Percentiles rank a stretch among this genome's conserved stretches.
These are phyloP conservation scores for Pyrenophora tritici-repentis DNA, from an alignment of 2,329 filamentous ascomycete species.

Conservation along the genomic window DNA sequence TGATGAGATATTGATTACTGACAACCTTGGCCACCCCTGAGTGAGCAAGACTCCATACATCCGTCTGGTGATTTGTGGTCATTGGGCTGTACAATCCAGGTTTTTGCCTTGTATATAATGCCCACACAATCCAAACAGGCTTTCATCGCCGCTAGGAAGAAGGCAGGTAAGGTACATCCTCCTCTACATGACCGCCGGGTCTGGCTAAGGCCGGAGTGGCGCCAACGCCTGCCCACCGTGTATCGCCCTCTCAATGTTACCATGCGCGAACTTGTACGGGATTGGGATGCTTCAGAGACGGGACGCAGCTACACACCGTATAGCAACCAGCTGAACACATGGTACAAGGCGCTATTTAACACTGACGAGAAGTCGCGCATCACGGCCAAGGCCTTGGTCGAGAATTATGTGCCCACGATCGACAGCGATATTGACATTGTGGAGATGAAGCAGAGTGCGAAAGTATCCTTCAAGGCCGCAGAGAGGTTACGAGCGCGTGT, in stretches of 20 bases:
- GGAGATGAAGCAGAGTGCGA: not conserved
- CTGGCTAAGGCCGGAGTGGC: slow-evolving; percentile 3
- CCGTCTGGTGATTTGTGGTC: slow-evolving; percentile 29
- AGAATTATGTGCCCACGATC: not conserved
- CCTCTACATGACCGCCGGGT: not conserved
- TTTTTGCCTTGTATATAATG: slow-evolving; percentile 16
- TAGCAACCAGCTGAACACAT: slow-evolving; percentile 12
- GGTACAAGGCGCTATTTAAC: slow-evolving; percentile 19
- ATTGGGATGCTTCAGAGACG: slow-evolving; percentile 1
- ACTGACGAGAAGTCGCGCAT: not conserved
- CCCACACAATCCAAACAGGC: slow-evolving; percentile 14
- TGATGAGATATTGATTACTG: too few species aligned
- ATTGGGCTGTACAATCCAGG: slow-evolving; percentile 31
- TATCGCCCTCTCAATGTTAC: slow-evolving; percentile 25
- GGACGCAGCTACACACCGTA: slow-evolving; percentile 7
- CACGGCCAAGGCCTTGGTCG: not conserved
- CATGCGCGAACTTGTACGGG: not conserved
- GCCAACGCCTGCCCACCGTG: not conserved
- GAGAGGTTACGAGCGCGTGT: not conserved
- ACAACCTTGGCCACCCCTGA: slow-evolving; percentile 21
- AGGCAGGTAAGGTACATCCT: not conserved
- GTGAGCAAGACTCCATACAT: slow-evolving; percentile 7
- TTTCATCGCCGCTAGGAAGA: not conserved
- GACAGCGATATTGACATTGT: slow-evolving; percentile 5
- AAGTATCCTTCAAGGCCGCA: not conserved